Evolutionary conservation across 176 grass and related monocot genomes (phyloP).

Genomic region (Triticum dicoccoides): DNA sequence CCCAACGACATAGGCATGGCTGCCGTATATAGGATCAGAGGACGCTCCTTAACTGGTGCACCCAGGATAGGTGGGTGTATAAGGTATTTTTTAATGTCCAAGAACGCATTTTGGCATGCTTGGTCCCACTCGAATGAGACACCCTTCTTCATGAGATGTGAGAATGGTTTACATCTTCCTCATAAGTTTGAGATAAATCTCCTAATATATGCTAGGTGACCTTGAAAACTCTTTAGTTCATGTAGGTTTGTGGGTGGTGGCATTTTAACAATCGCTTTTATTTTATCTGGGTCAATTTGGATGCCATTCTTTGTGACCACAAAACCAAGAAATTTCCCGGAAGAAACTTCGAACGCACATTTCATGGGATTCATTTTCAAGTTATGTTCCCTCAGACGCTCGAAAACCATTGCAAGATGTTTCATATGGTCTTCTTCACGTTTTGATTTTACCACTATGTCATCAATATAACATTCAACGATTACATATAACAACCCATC

Average conservation of each 20-base stretch:
- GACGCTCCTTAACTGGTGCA: background rate
- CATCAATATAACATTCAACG: background rate
- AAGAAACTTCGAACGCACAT: background rate
- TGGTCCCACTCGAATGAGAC: too few species aligned
- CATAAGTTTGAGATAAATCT: background rate
- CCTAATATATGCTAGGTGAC: too few species aligned
- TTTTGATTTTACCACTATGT: slow-evolving; percentile 3
- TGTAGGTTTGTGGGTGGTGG: background rate
- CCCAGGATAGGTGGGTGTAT: background rate
- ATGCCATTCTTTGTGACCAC: background rate
- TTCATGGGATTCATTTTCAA: background rate
- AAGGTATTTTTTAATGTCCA: too few species aligned
- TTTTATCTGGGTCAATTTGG: background rate
- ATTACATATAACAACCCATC: background rate
- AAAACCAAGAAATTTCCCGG: background rate
- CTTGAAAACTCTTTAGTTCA: too few species aligned
- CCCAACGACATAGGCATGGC: background rate
- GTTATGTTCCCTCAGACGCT: background rate
- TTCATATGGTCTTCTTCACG: background rate
- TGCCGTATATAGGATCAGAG: background rate
- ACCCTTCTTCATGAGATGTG: too few species aligned
- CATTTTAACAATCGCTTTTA: background rate
- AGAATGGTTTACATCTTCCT: background rate
- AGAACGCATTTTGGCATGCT: too few species aligned
- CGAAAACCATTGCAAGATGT: background rate